These are phyloP conservation scores for Elsinoe australis DNA, from an alignment of 2,329 filamentous ascomycete species.

Conservation along the genomic window DNA sequence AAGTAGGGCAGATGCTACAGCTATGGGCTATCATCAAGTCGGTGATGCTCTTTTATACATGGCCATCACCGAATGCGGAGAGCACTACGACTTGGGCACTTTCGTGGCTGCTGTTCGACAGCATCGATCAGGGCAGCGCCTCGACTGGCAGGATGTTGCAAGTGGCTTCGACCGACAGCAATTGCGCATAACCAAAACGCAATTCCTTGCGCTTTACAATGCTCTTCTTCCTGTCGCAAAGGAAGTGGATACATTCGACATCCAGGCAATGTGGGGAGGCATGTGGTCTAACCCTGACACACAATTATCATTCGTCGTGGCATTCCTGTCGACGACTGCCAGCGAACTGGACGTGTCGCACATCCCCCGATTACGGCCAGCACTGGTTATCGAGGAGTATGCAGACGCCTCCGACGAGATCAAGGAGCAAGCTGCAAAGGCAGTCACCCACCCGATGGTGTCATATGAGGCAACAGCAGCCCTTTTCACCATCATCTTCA, in stretches of 20 bases:
- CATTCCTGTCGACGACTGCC: conserved; percentile 68
- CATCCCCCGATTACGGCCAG: conserved; percentile 71
- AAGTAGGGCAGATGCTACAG: conserved; percentile 49
- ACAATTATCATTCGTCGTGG: conserved; percentile 86
- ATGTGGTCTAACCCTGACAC: conserved; percentile 76
- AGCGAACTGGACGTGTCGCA: conserved; percentile 74
- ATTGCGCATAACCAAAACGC: conserved; percentile 65
- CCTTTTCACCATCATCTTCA: conserved; percentile 55
- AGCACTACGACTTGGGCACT: conserved; percentile 58
- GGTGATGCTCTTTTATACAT: conserved; percentile 68
- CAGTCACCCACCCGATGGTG: conserved; percentile 76
- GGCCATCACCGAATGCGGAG: conserved; percentile 56
- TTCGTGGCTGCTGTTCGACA: conserved; percentile 53
- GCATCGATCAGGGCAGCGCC: conserved; percentile 47
- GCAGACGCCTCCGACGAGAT: conserved; percentile 53
- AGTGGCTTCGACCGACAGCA: conserved; percentile 72
- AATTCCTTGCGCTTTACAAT: conserved; percentile 75
- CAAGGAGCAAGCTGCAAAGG: conserved; percentile 54
- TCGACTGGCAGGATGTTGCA: conserved; percentile 64
- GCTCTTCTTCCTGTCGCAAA: conserved; percentile 65
- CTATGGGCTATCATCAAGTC: conserved; percentile 73
- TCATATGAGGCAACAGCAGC: conserved; percentile 74
- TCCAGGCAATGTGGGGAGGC: conserved; percentile 85
- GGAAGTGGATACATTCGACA: conserved; percentile 60
- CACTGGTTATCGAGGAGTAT: conserved; percentile 63